Conservation (phyloP, 495 filamentous ascomycete species). For the Hyphodiscus hymeniophilus region DNA sequence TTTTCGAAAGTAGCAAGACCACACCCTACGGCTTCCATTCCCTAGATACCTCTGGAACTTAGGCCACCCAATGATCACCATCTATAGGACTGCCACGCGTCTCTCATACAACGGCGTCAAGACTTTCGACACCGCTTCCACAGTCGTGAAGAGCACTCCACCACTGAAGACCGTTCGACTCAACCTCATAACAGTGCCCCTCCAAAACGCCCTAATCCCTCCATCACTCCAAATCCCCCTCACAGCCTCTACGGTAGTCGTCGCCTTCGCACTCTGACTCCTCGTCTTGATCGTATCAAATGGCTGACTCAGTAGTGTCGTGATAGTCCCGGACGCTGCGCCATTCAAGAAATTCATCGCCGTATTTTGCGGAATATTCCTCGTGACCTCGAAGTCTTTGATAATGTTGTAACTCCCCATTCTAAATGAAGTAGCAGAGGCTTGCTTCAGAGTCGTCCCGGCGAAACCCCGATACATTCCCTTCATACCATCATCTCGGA, state of each 20-base stretch:
- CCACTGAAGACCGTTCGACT: constrained; percentile 55
- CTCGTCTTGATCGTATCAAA: constrained; percentile 63
- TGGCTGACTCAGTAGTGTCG: constrained; percentile 54
- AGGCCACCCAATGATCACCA: no score
- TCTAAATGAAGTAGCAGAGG: constrained; percentile 52
- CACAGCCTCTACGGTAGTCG: constrained; percentile 44
- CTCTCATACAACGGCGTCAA: constrained; percentile 9
- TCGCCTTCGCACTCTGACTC: constrained; percentile 47
- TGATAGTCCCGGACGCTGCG: constrained; percentile 50
- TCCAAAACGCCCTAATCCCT: constrained; percentile 55
- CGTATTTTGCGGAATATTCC: constrained; percentile 27
- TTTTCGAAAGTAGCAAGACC: no score
- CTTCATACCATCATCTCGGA: constrained; percentile 39
- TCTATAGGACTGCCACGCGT: no score
- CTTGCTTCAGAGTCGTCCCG: constrained; percentile 60
- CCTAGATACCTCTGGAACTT: no score
- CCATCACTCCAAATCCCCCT: constrained; percentile 42
- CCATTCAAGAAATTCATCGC: constrained; percentile 53
- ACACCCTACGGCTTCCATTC: no score
- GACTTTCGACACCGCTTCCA: constrained; percentile 18
- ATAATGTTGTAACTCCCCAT: constrained; percentile 63
- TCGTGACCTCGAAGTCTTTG: constrained; percentile 45
- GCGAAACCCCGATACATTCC: constrained; percentile 54
- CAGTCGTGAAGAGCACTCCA: constrained; percentile 29
- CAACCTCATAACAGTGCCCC: constrained; percentile 58